Base-by-base conservation (phyloP, 2,329 filamentous ascomycete genomes). In the Colletotrichum zoysiae region DNA sequence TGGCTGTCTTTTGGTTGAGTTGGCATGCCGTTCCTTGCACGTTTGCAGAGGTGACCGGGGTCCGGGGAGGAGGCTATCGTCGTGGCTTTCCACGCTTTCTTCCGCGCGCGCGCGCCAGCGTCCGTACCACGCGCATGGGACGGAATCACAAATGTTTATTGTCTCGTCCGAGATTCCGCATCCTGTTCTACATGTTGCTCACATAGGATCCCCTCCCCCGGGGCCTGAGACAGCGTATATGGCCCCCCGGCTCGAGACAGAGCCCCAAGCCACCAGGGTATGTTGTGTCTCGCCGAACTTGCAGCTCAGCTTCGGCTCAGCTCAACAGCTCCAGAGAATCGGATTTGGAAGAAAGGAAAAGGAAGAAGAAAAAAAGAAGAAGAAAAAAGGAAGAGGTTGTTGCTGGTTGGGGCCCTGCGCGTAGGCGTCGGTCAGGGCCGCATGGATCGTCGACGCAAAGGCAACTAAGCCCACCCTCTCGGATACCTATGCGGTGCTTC, bases 381-480 rank as follows among this genome's bases (percentile, higher is more conserved):
- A 5, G 12, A 7, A 1, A n/a, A 3, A n/a, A n/a, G 7, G n/a
- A 48, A 20, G 4, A 20, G 2, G 46, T 14, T 14, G 12, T 30
- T 14, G 40, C 40, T 59, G 23, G 57, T 16, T 18, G 30, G 26
- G 30, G 26, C 40, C 57, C 57, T 46, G 40, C n/a, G 40, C 35
- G 42, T 50, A 35, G n/a, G 44, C 35, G 48, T 26, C 56, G 14
- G 23, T 59, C 42, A 26, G 14, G 40, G 33, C 68, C 63, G 68
- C 68, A 67, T 70, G 64, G 63, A 67, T 70, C 68, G 42, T 51
- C 67, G 56, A 70, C 62, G 67, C 67, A 66, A 42, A 61, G 44
- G 44, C 59, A 40, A 20, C 44, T 20, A 20, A 30, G 44, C 56
- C 55, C 11, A 56, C 67, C 35, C 35, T 30, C 42, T n/a, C 30